A percentile compares a stretch with the other conserved stretches of the same genome.
Conservation (phyloP, 2,329 filamentous ascomycete genomes). For the Colletotrichum brevisporum region DNA sequence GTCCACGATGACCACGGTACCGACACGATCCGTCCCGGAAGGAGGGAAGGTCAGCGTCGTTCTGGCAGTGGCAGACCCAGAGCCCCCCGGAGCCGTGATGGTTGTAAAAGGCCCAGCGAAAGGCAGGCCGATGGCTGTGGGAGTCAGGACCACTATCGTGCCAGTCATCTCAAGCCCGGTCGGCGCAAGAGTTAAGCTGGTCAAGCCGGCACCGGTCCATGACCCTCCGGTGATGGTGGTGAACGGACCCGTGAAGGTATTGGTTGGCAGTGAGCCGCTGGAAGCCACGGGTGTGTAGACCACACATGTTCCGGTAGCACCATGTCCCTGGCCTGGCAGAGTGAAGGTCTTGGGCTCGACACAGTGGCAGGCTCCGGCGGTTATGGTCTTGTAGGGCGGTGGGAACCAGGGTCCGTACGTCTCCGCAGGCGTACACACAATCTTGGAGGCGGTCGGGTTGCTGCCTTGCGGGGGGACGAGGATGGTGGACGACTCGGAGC, state of each 20-base stretch:
- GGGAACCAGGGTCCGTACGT: neutral
- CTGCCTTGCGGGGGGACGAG: neutral
- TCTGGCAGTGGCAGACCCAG: too few relatives aligned
- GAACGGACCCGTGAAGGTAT: conserved; percentile 28
- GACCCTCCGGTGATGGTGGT: conserved; percentile 1
- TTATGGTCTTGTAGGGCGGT: conserved; percentile 13
- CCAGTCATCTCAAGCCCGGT: too few relatives aligned
- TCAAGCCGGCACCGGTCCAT: too few relatives aligned
- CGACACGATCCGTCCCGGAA: too few relatives aligned
- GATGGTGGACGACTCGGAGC: conserved; percentile 1
- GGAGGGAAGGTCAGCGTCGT: too few relatives aligned
- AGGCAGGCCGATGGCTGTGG: too few relatives aligned
- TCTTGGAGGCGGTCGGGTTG: neutral
- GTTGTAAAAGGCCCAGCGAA: too few relatives aligned
- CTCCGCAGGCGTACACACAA: neutral
- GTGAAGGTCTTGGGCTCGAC: neutral
- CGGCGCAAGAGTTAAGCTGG: too few relatives aligned
- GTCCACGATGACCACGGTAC: too few relatives aligned
- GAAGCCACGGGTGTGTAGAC: conserved; percentile 17
- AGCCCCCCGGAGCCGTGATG: too few relatives aligned
- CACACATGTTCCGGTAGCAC: conserved; percentile 18
- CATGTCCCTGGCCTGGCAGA: conserved; percentile 1
- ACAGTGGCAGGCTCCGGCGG: conserved; percentile 10
- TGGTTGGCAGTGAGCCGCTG: neutral
- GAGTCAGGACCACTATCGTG: too few relatives aligned